Evolutionary conservation across 2,329 filamentous ascomycete genomes (phyloP).

Genomic region (Monascus ruber): DNA sequence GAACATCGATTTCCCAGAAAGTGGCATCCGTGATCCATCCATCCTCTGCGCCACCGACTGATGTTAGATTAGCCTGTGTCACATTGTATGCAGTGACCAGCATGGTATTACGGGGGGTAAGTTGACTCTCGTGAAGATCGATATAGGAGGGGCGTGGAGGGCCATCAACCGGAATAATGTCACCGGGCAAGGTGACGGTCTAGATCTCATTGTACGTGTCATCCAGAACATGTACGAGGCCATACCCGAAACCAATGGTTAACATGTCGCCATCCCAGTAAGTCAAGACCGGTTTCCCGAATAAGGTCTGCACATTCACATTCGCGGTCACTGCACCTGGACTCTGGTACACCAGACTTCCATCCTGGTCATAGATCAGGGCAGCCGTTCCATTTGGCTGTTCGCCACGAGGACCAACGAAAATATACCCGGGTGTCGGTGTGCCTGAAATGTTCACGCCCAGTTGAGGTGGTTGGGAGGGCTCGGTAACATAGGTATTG

Average conservation of each 20-base stretch:
- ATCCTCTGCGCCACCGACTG: slow-evolving; percentile 17
- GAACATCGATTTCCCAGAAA: slow-evolving; percentile 24
- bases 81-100: slow-evolving; percentile 25
- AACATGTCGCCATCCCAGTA: slow-evolving; percentile 24
- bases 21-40: slow-evolving; percentile 23
- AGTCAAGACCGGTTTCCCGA: slow-evolving; percentile 22
- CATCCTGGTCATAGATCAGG: slow-evolving; percentile 25
- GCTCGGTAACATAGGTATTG: slow-evolving; percentile 6
- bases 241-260: slow-evolving; percentile 18
- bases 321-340: slow-evolving; percentile 21
- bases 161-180: slow-evolving; percentile 15
- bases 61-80: slow-evolving; percentile 20
- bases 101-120: slow-evolving; percentile 22
- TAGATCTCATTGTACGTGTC: slow-evolving; percentile 23
- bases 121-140: slow-evolving; percentile 24
- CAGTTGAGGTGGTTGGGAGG: slow-evolving; percentile 17
- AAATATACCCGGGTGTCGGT: slow-evolving; percentile 23
- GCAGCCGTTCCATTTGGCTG: slow-evolving; percentile 17
- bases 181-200: slow-evolving; percentile 15
- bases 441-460: slow-evolving; percentile 19
- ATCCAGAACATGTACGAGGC: slow-evolving; percentile 21
- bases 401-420: slow-evolving; percentile 20
- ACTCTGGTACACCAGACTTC: slow-evolving; percentile 25
- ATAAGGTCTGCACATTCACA: slow-evolving; percentile 24
- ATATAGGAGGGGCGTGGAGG: slow-evolving; percentile 16